These are phyloP conservation scores for Colletotrichum kahawae DNA, from an alignment of 2,329 filamentous ascomycete species.

Conservation along the genomic window DNA sequence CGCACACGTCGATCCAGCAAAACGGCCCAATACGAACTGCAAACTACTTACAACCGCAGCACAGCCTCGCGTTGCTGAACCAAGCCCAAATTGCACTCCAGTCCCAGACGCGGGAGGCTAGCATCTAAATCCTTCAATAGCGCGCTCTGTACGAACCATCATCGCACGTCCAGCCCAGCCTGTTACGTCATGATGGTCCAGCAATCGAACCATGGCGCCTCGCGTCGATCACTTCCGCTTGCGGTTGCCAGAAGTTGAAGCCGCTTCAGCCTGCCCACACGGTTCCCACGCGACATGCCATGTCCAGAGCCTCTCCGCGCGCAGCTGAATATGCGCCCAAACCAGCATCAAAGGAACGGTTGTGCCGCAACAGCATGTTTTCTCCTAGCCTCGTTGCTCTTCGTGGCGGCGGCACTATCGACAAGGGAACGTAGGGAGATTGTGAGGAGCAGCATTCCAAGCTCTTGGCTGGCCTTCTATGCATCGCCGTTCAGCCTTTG, in stretches of 20 bases:
- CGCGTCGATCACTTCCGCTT: constrained; percentile 9
- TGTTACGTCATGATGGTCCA: constrained; percentile 14
- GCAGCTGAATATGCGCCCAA: background rate
- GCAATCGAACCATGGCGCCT: constrained; percentile 17
- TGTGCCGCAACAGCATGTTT: background rate
- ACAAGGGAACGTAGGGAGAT: constrained; percentile 12
- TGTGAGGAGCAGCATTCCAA: background rate
- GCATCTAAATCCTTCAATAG: constrained; percentile 3
- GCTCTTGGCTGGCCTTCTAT: constrained; percentile 9
- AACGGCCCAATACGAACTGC: constrained; percentile 1
- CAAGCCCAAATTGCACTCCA: background rate
- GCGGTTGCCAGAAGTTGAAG: background rate
- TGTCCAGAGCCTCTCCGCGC: background rate
- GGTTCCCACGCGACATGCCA: constrained; percentile 19
- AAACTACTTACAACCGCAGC: background rate
- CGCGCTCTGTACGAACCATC: background rate
- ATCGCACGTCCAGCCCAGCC: constrained; percentile 3
- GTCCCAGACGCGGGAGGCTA: background rate
- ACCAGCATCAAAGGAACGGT: background rate
- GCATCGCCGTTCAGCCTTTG: constrained; percentile 12
- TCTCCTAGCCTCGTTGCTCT: background rate
- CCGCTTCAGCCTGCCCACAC: constrained; percentile 14
- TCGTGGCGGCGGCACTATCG: constrained; percentile 1
- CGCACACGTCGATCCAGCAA: background rate
- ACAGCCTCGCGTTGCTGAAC: background rate